Conservation (phyloP, 2,329 filamentous ascomycete genomes). For the Drechslera avenae region DNA sequence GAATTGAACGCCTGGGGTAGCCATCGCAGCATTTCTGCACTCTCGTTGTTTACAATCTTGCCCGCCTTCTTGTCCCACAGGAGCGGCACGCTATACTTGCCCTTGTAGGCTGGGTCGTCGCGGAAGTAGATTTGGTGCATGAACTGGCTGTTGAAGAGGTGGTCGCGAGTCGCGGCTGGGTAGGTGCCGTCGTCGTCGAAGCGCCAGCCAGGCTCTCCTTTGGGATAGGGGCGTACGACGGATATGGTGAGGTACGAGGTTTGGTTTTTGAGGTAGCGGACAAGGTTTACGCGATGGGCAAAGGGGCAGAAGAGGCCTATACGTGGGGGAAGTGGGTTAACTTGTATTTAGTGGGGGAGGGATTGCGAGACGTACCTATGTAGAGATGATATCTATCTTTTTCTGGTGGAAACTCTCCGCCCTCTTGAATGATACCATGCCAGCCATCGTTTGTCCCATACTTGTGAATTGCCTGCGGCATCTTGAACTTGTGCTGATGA, state of each 20-base stretch:
- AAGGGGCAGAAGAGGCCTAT: slow-evolving; percentile 68
- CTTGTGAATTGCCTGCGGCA: slow-evolving; percentile 40
- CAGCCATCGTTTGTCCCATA: slow-evolving; percentile 54
- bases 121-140: slow-evolving; percentile 68
- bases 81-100: slow-evolving; percentile 64
- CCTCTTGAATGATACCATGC: slow-evolving; percentile 57
- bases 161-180: slow-evolving; percentile 64
- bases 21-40: slow-evolving; percentile 62
- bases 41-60: slow-evolving; percentile 67
- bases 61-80: slow-evolving; percentile 65
- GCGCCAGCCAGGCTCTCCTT: slow-evolving; percentile 66
- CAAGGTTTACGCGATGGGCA: slow-evolving; percentile 64
- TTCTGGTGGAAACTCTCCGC: slow-evolving; percentile 57
- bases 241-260: slow-evolving; percentile 60
- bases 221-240: slow-evolving; percentile 69
- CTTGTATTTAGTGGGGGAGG: neutral
- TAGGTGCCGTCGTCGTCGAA: slow-evolving; percentile 63
- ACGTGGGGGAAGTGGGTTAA: neutral
- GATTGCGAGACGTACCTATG: slow-evolving; percentile 47
- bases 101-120: slow-evolving; percentile 64
- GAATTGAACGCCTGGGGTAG: slow-evolving; percentile 62
- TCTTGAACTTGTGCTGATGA: neutral
- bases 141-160: slow-evolving; percentile 63
- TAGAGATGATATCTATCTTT: slow-evolving; percentile 61
- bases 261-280: slow-evolving; percentile 64